Evolutionary conservation across 257 asterid genomes (phyloP).

Genomic region (Leptodermis oblonga): DNA sequence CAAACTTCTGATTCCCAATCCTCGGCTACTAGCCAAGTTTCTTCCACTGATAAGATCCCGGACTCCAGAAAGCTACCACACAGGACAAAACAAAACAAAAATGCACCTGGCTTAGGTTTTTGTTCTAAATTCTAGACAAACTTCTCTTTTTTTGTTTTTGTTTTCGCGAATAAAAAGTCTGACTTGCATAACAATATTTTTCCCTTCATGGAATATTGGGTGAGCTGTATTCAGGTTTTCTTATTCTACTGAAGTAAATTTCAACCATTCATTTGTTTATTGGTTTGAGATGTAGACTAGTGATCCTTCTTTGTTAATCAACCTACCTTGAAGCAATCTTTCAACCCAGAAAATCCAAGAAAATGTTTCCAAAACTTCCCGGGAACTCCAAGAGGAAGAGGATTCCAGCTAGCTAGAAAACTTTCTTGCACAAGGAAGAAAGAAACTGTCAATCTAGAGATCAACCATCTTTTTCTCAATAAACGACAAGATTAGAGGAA

Average conservation of each 20-base stretch:
- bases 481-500: not conserved
- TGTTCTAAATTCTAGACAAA: not conserved
- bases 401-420: not conserved
- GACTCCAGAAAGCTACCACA: not conserved
- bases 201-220: not conserved
- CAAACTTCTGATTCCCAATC: not conserved
- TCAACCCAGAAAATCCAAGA: not conserved
- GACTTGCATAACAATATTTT: not conserved
- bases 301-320: not conserved
- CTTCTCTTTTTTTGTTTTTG: not conserved
- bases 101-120: not conserved
- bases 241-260: not conserved
- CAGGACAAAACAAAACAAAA: not conserved
- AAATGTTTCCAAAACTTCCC: not conserved
- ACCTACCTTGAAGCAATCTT: not conserved
- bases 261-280: not conserved
- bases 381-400: slow-evolving; percentile 10
- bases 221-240: not conserved
- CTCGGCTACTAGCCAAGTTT: not conserved
- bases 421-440: not conserved
- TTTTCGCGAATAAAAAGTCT: not conserved
- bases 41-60: not conserved
- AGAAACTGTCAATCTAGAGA: not conserved
- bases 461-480: not conserved
- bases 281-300: not conserved